phyloP scores from a whole-genome alignment of 176 grass and related monocot genomes.

The Avena insularis region DNA sequence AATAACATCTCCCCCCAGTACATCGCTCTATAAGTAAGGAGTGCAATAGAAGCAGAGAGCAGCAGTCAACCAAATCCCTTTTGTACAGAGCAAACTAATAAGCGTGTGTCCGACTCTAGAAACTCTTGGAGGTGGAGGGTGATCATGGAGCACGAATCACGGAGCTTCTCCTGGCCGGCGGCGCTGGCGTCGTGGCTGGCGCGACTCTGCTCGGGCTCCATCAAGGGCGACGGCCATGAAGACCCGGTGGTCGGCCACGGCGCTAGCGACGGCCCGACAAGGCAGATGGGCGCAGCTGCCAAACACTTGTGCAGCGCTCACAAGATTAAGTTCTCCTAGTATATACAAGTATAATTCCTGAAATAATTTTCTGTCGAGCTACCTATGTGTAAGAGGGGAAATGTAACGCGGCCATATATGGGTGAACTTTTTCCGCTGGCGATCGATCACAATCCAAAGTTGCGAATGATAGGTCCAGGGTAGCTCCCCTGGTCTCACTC shows the following conservation, averaged over 20 bases:
- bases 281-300: conserved; percentile 22
- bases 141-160: conserved; percentile 25
- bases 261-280: neutral
- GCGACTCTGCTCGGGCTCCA: conserved; percentile 21
- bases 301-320: conserved; percentile 22
- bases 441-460: neutral
- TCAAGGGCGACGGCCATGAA: neutral
- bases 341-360: neutral
- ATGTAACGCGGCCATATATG: neutral
- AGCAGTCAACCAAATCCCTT: neutral
- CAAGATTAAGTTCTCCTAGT: conserved; percentile 33
- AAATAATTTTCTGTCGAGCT: neutral
- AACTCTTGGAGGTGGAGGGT: neutral
- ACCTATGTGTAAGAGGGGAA: neutral
- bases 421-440: neutral
- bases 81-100: neutral
- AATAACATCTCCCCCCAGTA: no score
- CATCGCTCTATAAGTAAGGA: neutral
- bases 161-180: conserved; percentile 14
- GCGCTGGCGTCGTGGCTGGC: conserved; percentile 43
- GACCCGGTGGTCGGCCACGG: neutral
- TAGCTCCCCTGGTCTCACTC: conserved; percentile 29
- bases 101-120: neutral
- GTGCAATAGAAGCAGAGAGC: neutral
- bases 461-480: neutral